Evolutionary conservation across 148 eudicot genomes (phyloP).

Genomic region (Cornus kousa): DNA sequence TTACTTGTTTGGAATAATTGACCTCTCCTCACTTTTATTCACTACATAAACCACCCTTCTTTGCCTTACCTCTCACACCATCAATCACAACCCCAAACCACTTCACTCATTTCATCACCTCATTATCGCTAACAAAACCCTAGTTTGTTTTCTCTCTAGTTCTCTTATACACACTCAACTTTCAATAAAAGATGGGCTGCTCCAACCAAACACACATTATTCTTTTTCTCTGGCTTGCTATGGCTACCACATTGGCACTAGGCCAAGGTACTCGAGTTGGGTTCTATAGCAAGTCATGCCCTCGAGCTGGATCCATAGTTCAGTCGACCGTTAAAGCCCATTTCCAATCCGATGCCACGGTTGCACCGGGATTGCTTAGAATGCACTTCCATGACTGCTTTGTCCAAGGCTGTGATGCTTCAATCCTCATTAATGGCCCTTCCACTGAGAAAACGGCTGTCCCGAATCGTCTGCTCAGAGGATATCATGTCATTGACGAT

Average conservation of each 20-base stretch:
- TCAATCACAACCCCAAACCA: background rate
- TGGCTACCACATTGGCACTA: slow-evolving; percentile 7
- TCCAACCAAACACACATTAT: background rate
- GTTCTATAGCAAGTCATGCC: slow-evolving; percentile 35
- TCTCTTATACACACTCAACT: background rate
- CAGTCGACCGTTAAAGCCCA: slow-evolving; percentile 24
- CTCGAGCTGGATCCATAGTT: slow-evolving; percentile 30
- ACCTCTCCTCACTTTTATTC: background rate
- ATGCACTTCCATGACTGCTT: slow-evolving; percentile 55
- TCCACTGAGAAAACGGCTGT: slow-evolving; percentile 29
- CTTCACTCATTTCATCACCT: background rate
- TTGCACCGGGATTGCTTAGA: slow-evolving; percentile 39
- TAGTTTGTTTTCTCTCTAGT: background rate
- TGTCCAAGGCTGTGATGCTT: slow-evolving; percentile 48
- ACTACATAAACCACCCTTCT: background rate
- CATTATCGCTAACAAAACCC: background rate
- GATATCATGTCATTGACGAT: slow-evolving; percentile 39
- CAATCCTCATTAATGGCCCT: slow-evolving; percentile 39
- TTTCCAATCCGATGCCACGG: slow-evolving; percentile 14
- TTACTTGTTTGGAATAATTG: too few species aligned
- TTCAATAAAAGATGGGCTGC: background rate
- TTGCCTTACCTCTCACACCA: background rate
- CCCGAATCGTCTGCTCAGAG: slow-evolving; percentile 31
- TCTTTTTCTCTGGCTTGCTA: slow-evolving; percentile 15
- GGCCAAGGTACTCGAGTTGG: slow-evolving; percentile 46